phyloP scores from a whole-genome alignment of 352 stramenopile species.

The Globisporangium nodosum region DNA sequence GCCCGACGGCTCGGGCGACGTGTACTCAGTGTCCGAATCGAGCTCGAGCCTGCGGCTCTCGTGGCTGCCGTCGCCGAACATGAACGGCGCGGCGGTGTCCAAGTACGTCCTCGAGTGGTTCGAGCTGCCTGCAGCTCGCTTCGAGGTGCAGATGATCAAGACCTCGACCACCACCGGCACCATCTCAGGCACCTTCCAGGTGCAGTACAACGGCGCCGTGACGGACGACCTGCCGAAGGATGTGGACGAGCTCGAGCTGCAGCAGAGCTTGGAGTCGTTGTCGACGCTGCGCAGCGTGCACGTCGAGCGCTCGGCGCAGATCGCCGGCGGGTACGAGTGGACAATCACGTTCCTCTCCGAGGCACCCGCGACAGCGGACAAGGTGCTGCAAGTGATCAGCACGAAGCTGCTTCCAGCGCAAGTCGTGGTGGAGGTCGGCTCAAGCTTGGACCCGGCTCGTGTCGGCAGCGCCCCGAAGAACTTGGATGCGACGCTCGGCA shows the following conservation, averaged over 20 bases:
- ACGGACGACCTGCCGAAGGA: slow-evolving; percentile 51
- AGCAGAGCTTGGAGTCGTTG: slow-evolving; percentile 55
- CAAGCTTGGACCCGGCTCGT: slow-evolving; percentile 32
- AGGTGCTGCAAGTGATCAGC: slow-evolving; percentile 34
- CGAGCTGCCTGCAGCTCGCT: slow-evolving; percentile 25
- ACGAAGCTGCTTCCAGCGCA: slow-evolving; percentile 27
- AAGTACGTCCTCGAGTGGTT: slow-evolving; percentile 81
- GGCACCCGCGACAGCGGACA: slow-evolving; percentile 30
- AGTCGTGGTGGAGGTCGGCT: slow-evolving; percentile 33
- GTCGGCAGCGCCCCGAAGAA: slow-evolving; percentile 35
- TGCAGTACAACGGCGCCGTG: slow-evolving; percentile 45
- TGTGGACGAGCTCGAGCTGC: slow-evolving; percentile 53
- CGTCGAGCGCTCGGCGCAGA: slow-evolving; percentile 50
- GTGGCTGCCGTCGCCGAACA: slow-evolving; percentile 39
- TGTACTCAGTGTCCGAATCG: slow-evolving; percentile 32
- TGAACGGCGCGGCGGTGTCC: slow-evolving; percentile 40
- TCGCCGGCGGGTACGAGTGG: slow-evolving; percentile 62
- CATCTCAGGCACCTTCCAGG: slow-evolving; percentile 70
- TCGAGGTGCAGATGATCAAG: slow-evolving; percentile 70
- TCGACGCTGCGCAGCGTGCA: slow-evolving; percentile 61
- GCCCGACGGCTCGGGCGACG: not conserved
- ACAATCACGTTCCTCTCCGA: slow-evolving; percentile 73
- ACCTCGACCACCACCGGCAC: slow-evolving; percentile 31
- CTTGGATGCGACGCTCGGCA: slow-evolving; percentile 23
- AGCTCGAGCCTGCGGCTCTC: slow-evolving; percentile 35